Base-by-base conservation (phyloP, 2,329 filamentous ascomycete species). In the Tolypocladium guangdongense region DNA sequence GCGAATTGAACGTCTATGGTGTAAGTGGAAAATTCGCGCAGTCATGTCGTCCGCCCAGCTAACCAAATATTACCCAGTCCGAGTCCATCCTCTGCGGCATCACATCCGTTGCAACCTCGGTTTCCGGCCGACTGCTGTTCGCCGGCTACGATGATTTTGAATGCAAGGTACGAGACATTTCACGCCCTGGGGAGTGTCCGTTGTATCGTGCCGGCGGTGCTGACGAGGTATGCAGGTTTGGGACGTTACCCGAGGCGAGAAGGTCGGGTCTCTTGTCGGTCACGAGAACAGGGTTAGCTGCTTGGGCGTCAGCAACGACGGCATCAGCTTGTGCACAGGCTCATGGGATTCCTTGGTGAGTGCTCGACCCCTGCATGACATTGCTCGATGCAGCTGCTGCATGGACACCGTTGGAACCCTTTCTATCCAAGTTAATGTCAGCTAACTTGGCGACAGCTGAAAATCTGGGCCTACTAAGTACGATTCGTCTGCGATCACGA, bases 231-330 rank as follows among this genome's bases (percentile, higher is more conserved):
- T 41, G 7, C 58, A 97, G 92, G 93, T 97, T 56, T 99, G 93
- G 93, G 93, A 99, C 73, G 84, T 96, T 58, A 90, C 95, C 54
- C 87, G 93, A 61, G 93, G 92, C 58, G 93, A 99, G 70, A 95
- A 96, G 75, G 90, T 99, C 60, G 93, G 93, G 67, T 96, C 91
- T 53, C 80, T 99, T 56, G 92, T 95, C 65, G 93, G 93, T 64
- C 93, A 99, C 72, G 92, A 97, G 74, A 99, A 99, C 78, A 88
- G 93, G 62, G 93, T 99, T 69, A 97, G 92, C 82, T 99, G 93
- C 74, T 77, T 99, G 68, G 93, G 93, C 61, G 93, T 99, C 64
- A 97, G 92, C 80, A 97, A 97, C 71, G 93, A 99, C 68, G 93
- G 92, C 58, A 96, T 97, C 77, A 97, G 92, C 78, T 80, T 99